Evolutionary conservation across 345 rosid species (phyloP), one percentile per base, ranked within the genome.

Genomic region (Lepidium sativum): DNA sequence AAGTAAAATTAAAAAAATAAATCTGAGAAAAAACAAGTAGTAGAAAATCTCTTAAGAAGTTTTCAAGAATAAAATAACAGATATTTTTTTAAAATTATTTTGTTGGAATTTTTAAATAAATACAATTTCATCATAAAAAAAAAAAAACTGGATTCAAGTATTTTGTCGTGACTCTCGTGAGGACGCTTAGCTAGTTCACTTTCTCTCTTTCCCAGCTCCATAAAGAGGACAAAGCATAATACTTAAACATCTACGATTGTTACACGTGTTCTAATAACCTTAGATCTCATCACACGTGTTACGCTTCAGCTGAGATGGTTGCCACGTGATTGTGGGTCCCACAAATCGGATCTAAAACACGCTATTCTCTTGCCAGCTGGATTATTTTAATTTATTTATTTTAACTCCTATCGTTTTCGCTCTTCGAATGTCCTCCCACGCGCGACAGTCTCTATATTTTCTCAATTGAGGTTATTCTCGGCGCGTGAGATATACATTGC

Each of bases 391-490:
- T 20, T 20, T 20, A 23, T 2, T 23, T 23, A 23, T 2, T 35
- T 62, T 6, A 55, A 63, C 69, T 39, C 35, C 63, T 70, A 54
- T 70, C 56, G 57, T 29, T 70, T 37, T 63, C 55, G 6, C 33
- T 16, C 29, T 21, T 35, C 27, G 17, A 42, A 49, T 64, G 75
- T 54, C 18, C 60, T 64, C 65, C 20, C 70, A 71, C 75, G 40
- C 75, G 75, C 75, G 70, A 69, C 73, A 69, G 39, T 55, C 63
- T 67, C 17, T 33, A 60, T 62, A 69, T 40, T 58, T 33, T 44
- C 15, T 44, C 32, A 8, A 43, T 8, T 67, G 47, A 6, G 13
- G 10, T 23, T 18, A 14, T 17, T 15, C 2, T 12, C 1, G 4
- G 65, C 65, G 53, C 58, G 43, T 55, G 65, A 5, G 12, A 1